These are phyloP conservation scores for Annulohypoxylon nitens DNA, from an alignment of 495 filamentous ascomycete species.

Conservation along the genomic window DNA sequence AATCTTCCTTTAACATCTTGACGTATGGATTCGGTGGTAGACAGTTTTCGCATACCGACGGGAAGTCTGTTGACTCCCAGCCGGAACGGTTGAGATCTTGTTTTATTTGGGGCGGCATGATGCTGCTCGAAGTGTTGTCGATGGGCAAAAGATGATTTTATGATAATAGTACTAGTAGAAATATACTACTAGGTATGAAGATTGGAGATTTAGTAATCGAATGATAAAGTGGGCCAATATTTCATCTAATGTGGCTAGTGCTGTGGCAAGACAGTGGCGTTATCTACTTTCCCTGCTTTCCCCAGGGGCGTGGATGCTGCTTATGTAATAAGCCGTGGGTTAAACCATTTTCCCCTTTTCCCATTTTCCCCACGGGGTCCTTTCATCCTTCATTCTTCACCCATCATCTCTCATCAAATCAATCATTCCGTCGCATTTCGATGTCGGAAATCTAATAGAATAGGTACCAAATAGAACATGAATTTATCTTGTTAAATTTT, in stretches of 20 bases:
- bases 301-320: background rate
- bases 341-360: background rate
- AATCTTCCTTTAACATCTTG: constrained; percentile 97
- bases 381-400: background rate
- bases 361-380: constrained; percentile 28
- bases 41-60: constrained; percentile 77
- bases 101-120: constrained; percentile 79
- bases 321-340: background rate
- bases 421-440: background rate
- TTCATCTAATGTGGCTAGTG: constrained; percentile 15
- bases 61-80: constrained; percentile 92
- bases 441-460: background rate
- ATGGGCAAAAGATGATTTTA: constrained; percentile 15
- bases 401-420: background rate
- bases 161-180: background rate
- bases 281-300: too few relatives aligned
- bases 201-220: constrained; percentile 7
- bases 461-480: background rate
- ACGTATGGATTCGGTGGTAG: constrained; percentile 97
- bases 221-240: background rate
- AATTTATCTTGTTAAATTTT: background rate
- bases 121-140: constrained; percentile 13
- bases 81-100: constrained; percentile 96
- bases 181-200: too few relatives aligned
- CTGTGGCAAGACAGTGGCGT: background rate